phyloP scores from a whole-genome alignment of 2,329 filamentous ascomycete genomes.

The Xylariaceae sp. region DNA sequence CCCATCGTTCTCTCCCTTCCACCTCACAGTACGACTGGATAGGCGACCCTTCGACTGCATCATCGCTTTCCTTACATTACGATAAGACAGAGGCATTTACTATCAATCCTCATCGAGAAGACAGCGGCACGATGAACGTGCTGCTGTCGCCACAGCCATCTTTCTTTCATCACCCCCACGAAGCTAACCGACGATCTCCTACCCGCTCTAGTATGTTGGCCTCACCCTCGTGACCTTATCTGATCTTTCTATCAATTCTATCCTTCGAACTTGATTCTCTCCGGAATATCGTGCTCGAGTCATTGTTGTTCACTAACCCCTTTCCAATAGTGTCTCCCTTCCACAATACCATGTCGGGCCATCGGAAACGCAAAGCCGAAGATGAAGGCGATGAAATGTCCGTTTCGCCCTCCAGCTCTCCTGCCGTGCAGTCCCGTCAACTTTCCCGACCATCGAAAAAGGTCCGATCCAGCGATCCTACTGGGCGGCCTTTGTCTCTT shows the following conservation, averaged over 20 bases:
- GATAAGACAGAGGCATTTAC: not conserved
- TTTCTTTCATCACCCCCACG: slow-evolving; percentile 65
- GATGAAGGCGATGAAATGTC: slow-evolving; percentile 89
- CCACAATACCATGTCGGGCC: slow-evolving; percentile 59
- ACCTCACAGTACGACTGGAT: not conserved
- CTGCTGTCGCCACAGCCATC: slow-evolving; percentile 66
- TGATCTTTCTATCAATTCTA: not conserved
- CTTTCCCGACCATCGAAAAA: slow-evolving; percentile 73
- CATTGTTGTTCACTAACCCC: too few relatives aligned
- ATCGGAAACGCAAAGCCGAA: slow-evolving; percentile 85
- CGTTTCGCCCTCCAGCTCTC: slow-evolving; percentile 83
- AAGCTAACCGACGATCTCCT: slow-evolving; percentile 60
- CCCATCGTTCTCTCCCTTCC: slow-evolving; percentile 4
- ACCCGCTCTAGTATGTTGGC: slow-evolving; percentile 61
- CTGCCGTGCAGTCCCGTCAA: slow-evolving; percentile 72
- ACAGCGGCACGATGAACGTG: slow-evolving; percentile 62
- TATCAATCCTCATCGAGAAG: not conserved
- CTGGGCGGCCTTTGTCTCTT: slow-evolving; percentile 61
- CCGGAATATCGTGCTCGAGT: too few relatives aligned
- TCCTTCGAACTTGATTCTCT: too few relatives aligned
- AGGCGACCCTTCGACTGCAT: slow-evolving; percentile 3
- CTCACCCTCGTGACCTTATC: not conserved
- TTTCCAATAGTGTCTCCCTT: slow-evolving; percentile 54
- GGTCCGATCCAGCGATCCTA: slow-evolving; percentile 67
- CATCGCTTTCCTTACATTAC: not conserved